A percentile compares a stretch with the other conserved stretches of the same genome.
Evolutionary conservation across 129 eudicot species (phyloP).

Genomic region (Artemisia tridentata): DNA sequence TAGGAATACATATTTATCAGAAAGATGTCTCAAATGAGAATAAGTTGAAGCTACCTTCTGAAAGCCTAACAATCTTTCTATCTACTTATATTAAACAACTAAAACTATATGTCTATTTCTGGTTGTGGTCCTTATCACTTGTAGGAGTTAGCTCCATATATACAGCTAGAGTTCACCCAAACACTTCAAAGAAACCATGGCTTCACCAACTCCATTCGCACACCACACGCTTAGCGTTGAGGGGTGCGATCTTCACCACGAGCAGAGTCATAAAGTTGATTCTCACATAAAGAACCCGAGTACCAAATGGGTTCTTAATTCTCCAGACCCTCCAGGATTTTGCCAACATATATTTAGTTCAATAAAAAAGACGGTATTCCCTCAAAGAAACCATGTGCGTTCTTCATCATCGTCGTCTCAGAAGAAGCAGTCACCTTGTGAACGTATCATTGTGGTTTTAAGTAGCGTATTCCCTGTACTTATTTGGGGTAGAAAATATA

Average conservation of each 20-base stretch:
- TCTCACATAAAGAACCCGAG: slow-evolving; percentile 26
- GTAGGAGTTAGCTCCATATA: slow-evolving; percentile 23
- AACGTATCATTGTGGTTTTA: slow-evolving; percentile 19
- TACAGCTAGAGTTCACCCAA: slow-evolving; percentile 38
- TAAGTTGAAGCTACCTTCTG: background rate
- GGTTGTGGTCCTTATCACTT: slow-evolving; percentile 26
- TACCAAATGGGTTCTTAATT: slow-evolving; percentile 49
- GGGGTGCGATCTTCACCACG: slow-evolving; percentile 10
- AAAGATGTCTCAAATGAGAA: background rate
- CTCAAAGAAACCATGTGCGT: background rate
- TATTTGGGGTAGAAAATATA: slow-evolving; percentile 54
- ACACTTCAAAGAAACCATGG: slow-evolving; percentile 35
- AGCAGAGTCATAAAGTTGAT: background rate
- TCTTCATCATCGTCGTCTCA: slow-evolving; percentile 24
- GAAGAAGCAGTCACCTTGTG: slow-evolving; percentile 25
- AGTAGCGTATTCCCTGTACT: slow-evolving; percentile 51
- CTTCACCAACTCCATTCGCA: slow-evolving; percentile 17
- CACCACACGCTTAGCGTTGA: slow-evolving; percentile 36
- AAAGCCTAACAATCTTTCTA: background rate
- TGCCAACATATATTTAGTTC: slow-evolving; percentile 35
- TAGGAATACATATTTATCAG: slow-evolving; percentile 3
- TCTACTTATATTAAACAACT: background rate
- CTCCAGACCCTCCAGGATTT: slow-evolving; percentile 58
- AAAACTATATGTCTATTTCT: background rate
- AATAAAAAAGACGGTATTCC: slow-evolving; percentile 30